Evolutionary conservation across 2,329 filamentous ascomycete species (phyloP), one percentile per base, ranked within the genome.

Genomic region (Simplicillium sp.): DNA sequence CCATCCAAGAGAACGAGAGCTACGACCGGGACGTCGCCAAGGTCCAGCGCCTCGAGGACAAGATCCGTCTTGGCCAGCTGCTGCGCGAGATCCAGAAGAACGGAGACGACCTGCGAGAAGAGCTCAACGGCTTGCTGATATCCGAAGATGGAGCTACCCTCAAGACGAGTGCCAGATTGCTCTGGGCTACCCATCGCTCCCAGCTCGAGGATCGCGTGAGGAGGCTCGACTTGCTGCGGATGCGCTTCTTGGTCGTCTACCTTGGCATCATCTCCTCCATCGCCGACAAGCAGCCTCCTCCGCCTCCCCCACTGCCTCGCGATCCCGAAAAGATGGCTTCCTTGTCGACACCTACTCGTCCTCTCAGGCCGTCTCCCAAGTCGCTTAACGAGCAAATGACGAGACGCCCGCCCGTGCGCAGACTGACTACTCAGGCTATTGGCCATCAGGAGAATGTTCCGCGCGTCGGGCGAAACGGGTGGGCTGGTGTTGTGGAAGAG

Each of bases 241-340:
- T 79, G 74, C 71, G 77, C 45, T 81, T 82, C 53, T 59, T 82
- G 28, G 75, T 80, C 29, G 67, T 79, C 31, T 80, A 79, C 56
- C 74, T 82, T 73, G 73, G 76, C 47, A 69, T 79, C 45, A 66
- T 81, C 40, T 55, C 61, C 29, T 58, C 58, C 39, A 51, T 52
- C 36, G 51, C 56, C 29, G 58, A 59, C 39, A 66, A 61, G 44
- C 54, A 61, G 31, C 53, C 56, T 3, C 56, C 54, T 41, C 56
- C 43, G 40, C 57, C 47, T 42, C 58, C 55, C 2, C 51, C 54
- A 8, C 44, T 52, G 20, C 48, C 49, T 4, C 57, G 53, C 28
- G 57, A 61, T 31, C 53, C 56, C 8, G 62, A 67, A 45, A 64
- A 62, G 52, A 49, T 46, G n/a, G 41, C 50, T 34, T 37, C 49